Evolutionary conservation across 192 early-diverging fungal species (phyloP), one percentile per base, ranked within the genome.

Genomic region (Gamsiella multidivaricata): DNA sequence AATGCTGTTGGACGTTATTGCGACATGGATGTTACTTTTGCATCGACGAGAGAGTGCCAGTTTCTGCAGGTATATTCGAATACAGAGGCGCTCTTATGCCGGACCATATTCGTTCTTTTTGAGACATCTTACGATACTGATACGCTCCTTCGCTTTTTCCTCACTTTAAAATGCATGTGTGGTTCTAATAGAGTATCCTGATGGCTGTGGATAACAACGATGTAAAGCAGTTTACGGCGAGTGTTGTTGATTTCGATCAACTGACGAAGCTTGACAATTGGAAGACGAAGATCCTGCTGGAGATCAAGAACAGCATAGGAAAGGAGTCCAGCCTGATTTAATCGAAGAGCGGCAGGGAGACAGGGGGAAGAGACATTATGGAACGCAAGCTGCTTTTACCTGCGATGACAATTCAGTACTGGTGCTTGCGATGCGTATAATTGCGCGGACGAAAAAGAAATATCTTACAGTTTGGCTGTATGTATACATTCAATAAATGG

Each of bases 231-330:
- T 98, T 97, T 63, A 95, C 94, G 6, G 86, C 90, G 64, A 85
- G 86, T 25, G 91, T 97, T 17, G 84, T 88, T 22, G 90, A 91
- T 39, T 98, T 88, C 84, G 96, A 99, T 80, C 84, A 90, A 54
- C 75, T 98, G 55, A 94, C 93, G 29, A 92, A 94, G 75, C 86
- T 99, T 37, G 98, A 99, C 85, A 88, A 88, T 74, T 99, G 98
- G 98, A 99, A 98, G 83, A 98, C 97, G 14, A 90, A 91, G 28
- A 83, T 98, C 53, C 82, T 98, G 46, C 84, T 98, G 59, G 85
- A 87, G 59, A 91, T 97, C 62, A 97, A 98, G 85, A 94, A 96
- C 78, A 75, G 89, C 23, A 87, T 97, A 55, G 89, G 87, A 81
- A 86, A 87, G 34, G 87, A 88, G 18, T 82, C 86, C 5, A 83